These are phyloP conservation scores for Candida ovalis DNA, from an alignment of 805 yeast species.

Conservation along the genomic window DNA sequence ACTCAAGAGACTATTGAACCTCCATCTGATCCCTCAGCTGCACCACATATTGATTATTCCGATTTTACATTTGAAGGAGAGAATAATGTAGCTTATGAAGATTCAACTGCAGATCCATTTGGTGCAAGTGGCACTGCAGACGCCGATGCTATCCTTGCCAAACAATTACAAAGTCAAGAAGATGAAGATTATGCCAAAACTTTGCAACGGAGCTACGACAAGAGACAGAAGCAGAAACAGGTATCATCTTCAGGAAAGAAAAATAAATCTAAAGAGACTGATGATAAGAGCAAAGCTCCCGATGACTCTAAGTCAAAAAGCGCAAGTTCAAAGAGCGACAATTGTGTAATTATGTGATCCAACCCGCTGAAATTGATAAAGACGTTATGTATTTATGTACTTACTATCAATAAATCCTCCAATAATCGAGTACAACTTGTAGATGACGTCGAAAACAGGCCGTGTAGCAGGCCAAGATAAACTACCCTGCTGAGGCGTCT, in stretches of 20 bases:
- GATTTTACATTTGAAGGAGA: slow-evolving; percentile 21
- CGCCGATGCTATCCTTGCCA: slow-evolving; percentile 26
- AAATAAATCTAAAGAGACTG: not conserved
- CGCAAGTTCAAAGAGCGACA: not conserved
- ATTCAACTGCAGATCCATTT: slow-evolving; percentile 9
- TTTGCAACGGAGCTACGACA: slow-evolving; percentile 22
- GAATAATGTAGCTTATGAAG: not conserved
- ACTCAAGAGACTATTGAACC: not conserved
- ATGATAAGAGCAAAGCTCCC: not conserved
- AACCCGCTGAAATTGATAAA: not conserved
- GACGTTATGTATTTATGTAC: not conserved
- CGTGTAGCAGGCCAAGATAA: too few relatives aligned
- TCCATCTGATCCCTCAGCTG: not conserved
- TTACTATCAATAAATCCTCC: too few relatives aligned
- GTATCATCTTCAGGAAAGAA: too few relatives aligned
- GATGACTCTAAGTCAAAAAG: not conserved
- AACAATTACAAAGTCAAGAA: slow-evolving; percentile 31
- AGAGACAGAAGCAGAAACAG: not conserved
- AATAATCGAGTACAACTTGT: too few relatives aligned
- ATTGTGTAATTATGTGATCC: not conserved
- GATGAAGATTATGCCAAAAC: slow-evolving; percentile 28
- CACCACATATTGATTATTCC: slow-evolving; percentile 8
- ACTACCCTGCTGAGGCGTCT: too few relatives aligned
- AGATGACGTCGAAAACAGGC: too few relatives aligned
- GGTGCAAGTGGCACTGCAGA: not conserved